Percentiles rank a stretch among this genome's conserved stretches.
phyloP scores from a whole-genome alignment of 2,329 filamentous ascomycete genomes.

The Alternaria panax region DNA sequence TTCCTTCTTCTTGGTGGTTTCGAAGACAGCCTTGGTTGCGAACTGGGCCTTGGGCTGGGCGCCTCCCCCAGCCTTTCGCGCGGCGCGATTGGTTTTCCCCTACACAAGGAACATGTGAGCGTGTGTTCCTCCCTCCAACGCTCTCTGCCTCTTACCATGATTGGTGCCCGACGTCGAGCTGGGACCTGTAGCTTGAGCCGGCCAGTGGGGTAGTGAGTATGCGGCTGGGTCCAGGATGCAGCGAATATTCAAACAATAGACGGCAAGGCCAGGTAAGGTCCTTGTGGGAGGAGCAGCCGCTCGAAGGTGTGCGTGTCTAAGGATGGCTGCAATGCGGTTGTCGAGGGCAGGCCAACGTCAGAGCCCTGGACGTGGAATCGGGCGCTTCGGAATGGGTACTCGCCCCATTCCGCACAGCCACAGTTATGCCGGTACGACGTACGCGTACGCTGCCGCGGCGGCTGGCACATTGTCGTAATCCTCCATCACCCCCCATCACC shows the following conservation, averaged over 20 bases:
- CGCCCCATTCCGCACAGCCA: conserved; percentile 24
- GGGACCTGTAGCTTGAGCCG: conserved; percentile 21
- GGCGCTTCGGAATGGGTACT: conserved; percentile 15
- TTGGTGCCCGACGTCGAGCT: conserved; percentile 44
- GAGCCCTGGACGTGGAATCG: conserved; percentile 13
- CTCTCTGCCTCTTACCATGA: conserved; percentile 40
- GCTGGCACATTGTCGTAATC: neutral
- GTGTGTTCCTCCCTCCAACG: conserved; percentile 6
- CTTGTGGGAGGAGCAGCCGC: conserved; percentile 15
- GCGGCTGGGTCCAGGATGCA: conserved; percentile 8
- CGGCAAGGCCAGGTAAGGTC: conserved; percentile 5
- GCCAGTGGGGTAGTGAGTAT: conserved; percentile 21
- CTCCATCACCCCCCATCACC: too few species aligned
- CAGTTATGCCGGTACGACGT: conserved; percentile 16
- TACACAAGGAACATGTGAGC: conserved; percentile 39
- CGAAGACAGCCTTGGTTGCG: conserved; percentile 95
- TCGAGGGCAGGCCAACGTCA: conserved; percentile 15
- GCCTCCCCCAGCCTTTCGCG: conserved; percentile 59
- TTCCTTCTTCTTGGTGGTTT: conserved; percentile 98
- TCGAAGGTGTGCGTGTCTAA: conserved; percentile 16
- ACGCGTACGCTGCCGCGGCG: conserved; percentile 14
- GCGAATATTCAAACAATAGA: conserved; percentile 2
- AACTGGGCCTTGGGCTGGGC: conserved; percentile 63
- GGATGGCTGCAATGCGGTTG: conserved; percentile 8
- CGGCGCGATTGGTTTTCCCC: conserved; percentile 65